A percentile compares a stretch with the other conserved stretches of the same genome.
phyloP scores from a whole-genome alignment of 306 rosid genomes.

The Citrullus mucosospermus region DNA sequence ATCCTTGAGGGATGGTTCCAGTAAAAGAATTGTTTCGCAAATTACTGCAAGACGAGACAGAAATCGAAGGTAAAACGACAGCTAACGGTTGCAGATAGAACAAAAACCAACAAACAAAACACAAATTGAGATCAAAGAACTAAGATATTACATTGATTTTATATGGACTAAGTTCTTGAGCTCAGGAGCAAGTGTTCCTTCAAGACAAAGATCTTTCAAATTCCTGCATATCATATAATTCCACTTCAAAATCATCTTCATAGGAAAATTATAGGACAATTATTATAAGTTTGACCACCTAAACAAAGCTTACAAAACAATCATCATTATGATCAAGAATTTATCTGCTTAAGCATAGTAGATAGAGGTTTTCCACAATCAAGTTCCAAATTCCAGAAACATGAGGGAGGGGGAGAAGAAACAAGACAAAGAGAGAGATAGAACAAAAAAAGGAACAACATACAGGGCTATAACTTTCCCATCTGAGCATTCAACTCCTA shows the following conservation, averaged over 20 bases:
- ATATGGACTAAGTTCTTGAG: conserved; percentile 47
- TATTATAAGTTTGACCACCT: neutral
- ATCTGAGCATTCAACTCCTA: conserved; percentile 71
- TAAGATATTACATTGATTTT: conserved; percentile 60
- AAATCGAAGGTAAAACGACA: conserved; percentile 6
- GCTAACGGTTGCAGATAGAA: neutral
- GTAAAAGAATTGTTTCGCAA: conserved; percentile 73
- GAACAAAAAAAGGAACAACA: conserved; percentile 21
- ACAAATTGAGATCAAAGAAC: neutral
- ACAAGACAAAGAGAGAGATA: neutral
- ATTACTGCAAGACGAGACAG: conserved; percentile 26
- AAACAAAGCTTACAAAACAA: neutral
- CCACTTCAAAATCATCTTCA: conserved; percentile 7
- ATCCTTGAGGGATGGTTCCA: conserved; percentile 55
- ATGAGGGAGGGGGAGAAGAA: neutral
- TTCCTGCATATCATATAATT: conserved; percentile 32
- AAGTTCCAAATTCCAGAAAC: neutral
- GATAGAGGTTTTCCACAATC: neutral
- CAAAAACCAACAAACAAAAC: neutral
- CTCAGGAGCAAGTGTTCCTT: conserved; percentile 61
- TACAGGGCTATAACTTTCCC: conserved; percentile 62
- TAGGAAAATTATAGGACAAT: neutral
- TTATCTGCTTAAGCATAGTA: neutral
- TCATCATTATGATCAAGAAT: neutral
- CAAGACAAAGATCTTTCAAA: conserved; percentile 68